Evolutionary conservation across 202 grass and related monocot genomes (phyloP).

Genomic region (Eragrostis tef): DNA sequence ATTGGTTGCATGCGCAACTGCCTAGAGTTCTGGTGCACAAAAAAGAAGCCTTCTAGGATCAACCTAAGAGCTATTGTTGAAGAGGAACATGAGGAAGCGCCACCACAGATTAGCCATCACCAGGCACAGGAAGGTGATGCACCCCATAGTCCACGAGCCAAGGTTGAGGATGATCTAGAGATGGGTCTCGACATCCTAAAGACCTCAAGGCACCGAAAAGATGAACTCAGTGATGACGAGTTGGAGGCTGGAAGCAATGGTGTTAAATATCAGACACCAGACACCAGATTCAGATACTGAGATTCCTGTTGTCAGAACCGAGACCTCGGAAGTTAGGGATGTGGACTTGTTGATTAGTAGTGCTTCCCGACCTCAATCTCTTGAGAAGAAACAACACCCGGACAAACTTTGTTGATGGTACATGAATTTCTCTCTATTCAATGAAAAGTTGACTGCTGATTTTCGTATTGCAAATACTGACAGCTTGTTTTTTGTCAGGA

Average conservation of each 20-base stretch:
- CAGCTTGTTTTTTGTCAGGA: neutral
- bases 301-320: slow-evolving; percentile 44
- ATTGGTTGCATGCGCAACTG: slow-evolving; percentile 67
- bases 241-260: slow-evolving; percentile 46
- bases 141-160: slow-evolving; percentile 50
- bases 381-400: slow-evolving; percentile 20
- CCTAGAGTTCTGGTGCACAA: slow-evolving; percentile 63
- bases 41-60: slow-evolving; percentile 74
- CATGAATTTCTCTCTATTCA: neutral
- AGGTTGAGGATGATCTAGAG: slow-evolving; percentile 69
- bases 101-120: slow-evolving; percentile 35
- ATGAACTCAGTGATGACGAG: slow-evolving; percentile 42
- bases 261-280: slow-evolving; percentile 18
- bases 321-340: slow-evolving; percentile 41
- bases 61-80: slow-evolving; percentile 64
- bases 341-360: slow-evolving; percentile 25
- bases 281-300: slow-evolving; percentile 45
- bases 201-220: slow-evolving; percentile 37
- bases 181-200: slow-evolving; percentile 55
- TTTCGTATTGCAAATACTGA: neutral
- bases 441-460: neutral
- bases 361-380: slow-evolving; percentile 31
- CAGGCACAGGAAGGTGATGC: slow-evolving; percentile 35
- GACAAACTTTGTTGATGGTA: slow-evolving; percentile 28
- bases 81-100: slow-evolving; percentile 54